These are phyloP conservation scores for Erodium moschatum DNA, from an alignment of 441 rosid genomes.

Conservation along the genomic window DNA sequence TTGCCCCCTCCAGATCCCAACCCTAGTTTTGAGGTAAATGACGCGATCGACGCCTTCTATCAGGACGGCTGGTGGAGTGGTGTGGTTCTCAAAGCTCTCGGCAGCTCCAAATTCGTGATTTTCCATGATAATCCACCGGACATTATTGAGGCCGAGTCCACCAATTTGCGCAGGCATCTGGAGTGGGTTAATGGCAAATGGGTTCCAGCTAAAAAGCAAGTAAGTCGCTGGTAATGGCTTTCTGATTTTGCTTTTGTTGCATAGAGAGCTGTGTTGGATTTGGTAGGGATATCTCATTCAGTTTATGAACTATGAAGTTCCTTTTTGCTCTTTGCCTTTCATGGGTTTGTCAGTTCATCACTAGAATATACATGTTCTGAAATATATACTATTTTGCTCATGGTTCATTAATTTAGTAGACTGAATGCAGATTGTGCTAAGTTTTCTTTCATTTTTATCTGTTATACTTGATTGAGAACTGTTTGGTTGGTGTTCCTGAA, in stretches of 20 bases:
- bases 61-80: constrained; percentile 45
- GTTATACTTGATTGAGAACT: not conserved
- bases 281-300: not conserved
- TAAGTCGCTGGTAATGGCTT: constrained; percentile 6
- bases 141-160: constrained; percentile 27
- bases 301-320: not conserved
- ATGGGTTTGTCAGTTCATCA: not conserved
- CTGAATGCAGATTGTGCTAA: not conserved
- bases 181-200: constrained; percentile 39
- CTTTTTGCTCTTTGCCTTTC: too few species aligned
- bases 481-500: not conserved
- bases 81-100: constrained; percentile 27
- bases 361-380: too few species aligned
- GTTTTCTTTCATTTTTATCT: not conserved
- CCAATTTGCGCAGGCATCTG: constrained; percentile 33
- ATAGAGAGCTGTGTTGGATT: too few species aligned
- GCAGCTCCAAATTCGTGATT: constrained; percentile 24
- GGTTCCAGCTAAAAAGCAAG: constrained; percentile 34
- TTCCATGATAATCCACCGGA: constrained; percentile 31
- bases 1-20: constrained; percentile 27
- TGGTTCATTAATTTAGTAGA: not conserved
- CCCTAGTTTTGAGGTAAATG: constrained; percentile 29
- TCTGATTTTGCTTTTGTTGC: too few species aligned
- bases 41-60: constrained; percentile 31
- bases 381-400: too few species aligned